Conservation (phyloP, 371 early-diverging fungal species). For the Circinella minor region DNA sequence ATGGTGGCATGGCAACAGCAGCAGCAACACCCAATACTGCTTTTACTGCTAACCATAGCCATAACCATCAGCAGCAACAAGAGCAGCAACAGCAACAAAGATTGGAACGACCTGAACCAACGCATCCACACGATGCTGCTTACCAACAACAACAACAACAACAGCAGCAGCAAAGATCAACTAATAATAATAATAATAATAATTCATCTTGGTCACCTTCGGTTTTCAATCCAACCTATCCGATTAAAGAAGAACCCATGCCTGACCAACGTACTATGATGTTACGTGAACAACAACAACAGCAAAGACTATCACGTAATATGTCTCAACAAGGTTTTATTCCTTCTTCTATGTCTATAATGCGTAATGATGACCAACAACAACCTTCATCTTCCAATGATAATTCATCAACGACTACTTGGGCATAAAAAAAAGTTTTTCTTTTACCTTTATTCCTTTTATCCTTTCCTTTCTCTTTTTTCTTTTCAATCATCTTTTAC, state of each 20-base stretch:
- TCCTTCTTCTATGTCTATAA: slow-evolving; percentile 10
- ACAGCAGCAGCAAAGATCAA: background rate
- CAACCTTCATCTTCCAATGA: slow-evolving; percentile 13
- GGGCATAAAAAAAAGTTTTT: background rate
- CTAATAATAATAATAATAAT: background rate
- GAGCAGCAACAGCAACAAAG: slow-evolving; percentile 10
- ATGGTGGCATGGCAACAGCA: slow-evolving; percentile 13
- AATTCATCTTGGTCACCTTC: slow-evolving; percentile 2
- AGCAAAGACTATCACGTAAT: slow-evolving; percentile 11
- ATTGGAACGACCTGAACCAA: slow-evolving; percentile 18
- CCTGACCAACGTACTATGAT: slow-evolving; percentile 14
- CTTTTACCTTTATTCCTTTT: background rate
- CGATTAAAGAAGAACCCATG: slow-evolving; percentile 18
- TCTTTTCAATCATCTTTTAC: no score
- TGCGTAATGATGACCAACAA: slow-evolving; percentile 4
- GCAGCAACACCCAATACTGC: slow-evolving; percentile 1
- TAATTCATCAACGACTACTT: background rate
- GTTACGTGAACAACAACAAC: slow-evolving; percentile 15
- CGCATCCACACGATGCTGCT: slow-evolving; percentile 15
- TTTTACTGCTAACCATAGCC: background rate
- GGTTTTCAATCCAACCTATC: slow-evolving; percentile 2
- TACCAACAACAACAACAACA: slow-evolving; percentile 8
- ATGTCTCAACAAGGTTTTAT: slow-evolving; percentile 21
- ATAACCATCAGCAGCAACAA: background rate
- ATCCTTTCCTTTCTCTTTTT: no score